These are phyloP conservation scores for Verticillium nubilum DNA, from an alignment of 2,329 filamentous ascomycete genomes.

Conservation along the genomic window DNA sequence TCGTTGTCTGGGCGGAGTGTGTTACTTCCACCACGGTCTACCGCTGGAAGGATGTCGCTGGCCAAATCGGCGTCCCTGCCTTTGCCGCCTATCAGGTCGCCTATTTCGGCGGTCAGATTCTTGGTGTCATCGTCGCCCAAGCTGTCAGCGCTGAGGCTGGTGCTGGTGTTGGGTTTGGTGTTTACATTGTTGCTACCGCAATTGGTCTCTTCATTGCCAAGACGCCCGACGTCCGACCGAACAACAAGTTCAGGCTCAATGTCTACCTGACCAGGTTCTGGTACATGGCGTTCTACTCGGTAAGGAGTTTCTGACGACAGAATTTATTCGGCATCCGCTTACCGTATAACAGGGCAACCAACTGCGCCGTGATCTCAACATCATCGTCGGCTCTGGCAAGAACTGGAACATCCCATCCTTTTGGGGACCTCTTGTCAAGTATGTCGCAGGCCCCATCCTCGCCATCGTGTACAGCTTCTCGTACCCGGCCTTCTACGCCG, in stretches of 20 bases:
- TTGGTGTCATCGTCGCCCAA: constrained; percentile 46
- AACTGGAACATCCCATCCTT: constrained; percentile 52
- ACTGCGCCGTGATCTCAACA: constrained; percentile 48
- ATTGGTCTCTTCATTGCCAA: constrained; percentile 32
- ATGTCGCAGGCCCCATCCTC: constrained; percentile 41
- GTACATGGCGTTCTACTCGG: constrained; percentile 53
- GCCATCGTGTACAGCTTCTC: constrained; percentile 47
- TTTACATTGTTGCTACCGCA: constrained; percentile 39
- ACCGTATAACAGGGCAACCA: constrained; percentile 41
- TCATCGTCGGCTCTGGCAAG: constrained; percentile 44
- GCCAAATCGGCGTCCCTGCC: constrained; percentile 35
- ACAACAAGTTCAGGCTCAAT: constrained; percentile 35
- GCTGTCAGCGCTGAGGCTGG: constrained; percentile 36
- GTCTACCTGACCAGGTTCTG: constrained; percentile 36
- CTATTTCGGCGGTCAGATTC: constrained; percentile 46
- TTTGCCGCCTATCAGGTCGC: constrained; percentile 42
- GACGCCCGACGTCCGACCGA: constrained; percentile 32
- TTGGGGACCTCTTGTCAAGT: constrained; percentile 44
- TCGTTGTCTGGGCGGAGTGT: constrained; percentile 48
- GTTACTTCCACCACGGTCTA: constrained; percentile 47
- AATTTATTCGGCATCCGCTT: neutral
- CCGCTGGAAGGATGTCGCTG: constrained; percentile 41
- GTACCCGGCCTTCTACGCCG: constrained; percentile 40
- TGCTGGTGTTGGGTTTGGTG: constrained; percentile 44
- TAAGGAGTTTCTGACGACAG: constrained; percentile 24